Evolutionary conservation across 306 rosid species (phyloP), one percentile per base, ranked within the genome.

Genomic region (Cucumis melo): DNA sequence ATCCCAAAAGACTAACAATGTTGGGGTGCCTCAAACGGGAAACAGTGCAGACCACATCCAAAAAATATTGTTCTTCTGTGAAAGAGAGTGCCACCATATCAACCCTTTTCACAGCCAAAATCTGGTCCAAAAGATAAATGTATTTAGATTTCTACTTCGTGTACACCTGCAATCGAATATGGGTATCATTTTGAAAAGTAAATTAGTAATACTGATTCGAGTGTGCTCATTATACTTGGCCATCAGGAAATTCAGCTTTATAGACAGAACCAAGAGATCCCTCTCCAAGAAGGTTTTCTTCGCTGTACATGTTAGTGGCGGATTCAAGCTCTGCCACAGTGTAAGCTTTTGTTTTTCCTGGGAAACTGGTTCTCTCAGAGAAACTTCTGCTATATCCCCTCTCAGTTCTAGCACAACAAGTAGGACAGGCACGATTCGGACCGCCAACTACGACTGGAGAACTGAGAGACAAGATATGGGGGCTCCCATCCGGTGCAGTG

Each of bases 191-290:
- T 38, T 23, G 20, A 16, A 36, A 57, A 42, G 57, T 75, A 32
- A 38, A 57, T 16, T 75, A 23, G 68, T 38, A 55, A 36, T 75
- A 70, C 42, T 10, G 34, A 17, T 38, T 46, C 38, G 11, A 38
- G 59, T 77, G 44, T 72, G 80, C 56, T 77, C 76, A 72, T 74
- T 61, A 48, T 88, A 92, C 99, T 82, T 87, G 90, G 77, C 89
- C 95, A 82, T 90, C 86, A 54, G 93, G 90, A 83, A 92, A 88
- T 81, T 82, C 87, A 38, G 96, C 97, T 83, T 85, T 94, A 84
- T 87, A 94, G 79, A 92, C 93, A 11, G 93, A 83, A 74, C 99
- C 99, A 70, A 95, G 93, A 75, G 96, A 88, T 70, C 99, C 99
- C 73, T 88, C 93, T 15, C 98, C 99, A 11, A 95, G 83, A 83